phyloP scores from a whole-genome alignment of 2,329 filamentous ascomycete genomes.

The Alternaria arbusti region DNA sequence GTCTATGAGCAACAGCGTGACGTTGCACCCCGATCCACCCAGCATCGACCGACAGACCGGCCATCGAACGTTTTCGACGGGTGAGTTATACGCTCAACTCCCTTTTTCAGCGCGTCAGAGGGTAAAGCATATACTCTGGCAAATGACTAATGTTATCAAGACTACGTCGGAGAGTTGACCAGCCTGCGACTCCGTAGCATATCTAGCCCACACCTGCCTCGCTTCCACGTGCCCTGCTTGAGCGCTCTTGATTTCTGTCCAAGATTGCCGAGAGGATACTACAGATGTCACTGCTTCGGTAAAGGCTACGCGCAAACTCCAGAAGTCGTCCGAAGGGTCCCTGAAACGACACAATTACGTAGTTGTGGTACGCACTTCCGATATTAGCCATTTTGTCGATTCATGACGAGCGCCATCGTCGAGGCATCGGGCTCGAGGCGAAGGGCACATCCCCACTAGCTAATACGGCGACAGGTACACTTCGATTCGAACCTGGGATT shows the following conservation, averaged over 20 bases:
- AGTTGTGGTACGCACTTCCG: slow-evolving; percentile 2
- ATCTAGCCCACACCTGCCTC: slow-evolving; percentile 1
- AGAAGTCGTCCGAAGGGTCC: neutral
- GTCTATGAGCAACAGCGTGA: neutral
- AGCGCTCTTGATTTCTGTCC: neutral
- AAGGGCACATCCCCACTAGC: neutral
- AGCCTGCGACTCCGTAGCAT: neutral
- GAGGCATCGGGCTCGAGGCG: neutral
- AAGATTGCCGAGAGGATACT: neutral
- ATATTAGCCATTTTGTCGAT: neutral
- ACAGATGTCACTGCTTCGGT: slow-evolving; percentile 5
- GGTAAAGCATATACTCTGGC: neutral
- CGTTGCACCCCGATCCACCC: slow-evolving; percentile 2
- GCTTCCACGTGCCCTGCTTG: neutral
- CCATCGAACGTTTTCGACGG: slow-evolving; percentile 1
- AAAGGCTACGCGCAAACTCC: neutral
- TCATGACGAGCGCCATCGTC: neutral
- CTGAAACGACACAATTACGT: slow-evolving; percentile 1
- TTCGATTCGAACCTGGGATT: slow-evolving; percentile 4
- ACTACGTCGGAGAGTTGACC: neutral
- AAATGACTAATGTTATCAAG: slow-evolving; percentile 13
- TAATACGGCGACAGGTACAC: slow-evolving; percentile 5
- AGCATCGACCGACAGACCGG: neutral
- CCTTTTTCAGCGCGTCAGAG: slow-evolving; percentile 5
- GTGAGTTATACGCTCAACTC: slow-evolving; percentile 5